Evolutionary conservation across 306 rosid genomes (phyloP), one percentile per base, ranked within the genome.

Genomic region (Cicer bijugum): DNA sequence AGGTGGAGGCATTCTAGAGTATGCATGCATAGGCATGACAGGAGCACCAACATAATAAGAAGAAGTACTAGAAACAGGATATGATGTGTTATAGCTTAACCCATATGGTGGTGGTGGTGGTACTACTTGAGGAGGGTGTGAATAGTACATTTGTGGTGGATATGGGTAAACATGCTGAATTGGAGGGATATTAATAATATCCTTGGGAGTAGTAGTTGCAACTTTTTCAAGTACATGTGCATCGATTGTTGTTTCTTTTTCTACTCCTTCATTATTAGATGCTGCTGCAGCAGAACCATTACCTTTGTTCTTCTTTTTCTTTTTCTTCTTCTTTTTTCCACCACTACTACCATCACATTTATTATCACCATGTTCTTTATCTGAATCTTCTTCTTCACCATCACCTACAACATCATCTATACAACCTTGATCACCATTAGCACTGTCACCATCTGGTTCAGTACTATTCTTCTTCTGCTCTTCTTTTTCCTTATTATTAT

Each of bases 221-320:
- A 44, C 8, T 44, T 76, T 80, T 33, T 81, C 78, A 58, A 52
- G 44, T 8, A 43, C 74, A 0, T 50, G 65, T 66, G 47, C 78
- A 28, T 79, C 87, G 7, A 61, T 65, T 7, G 28, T 63, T 63
- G 33, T 70, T 40, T 70, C 81, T 55, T 64, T 83, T 71, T 78
- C 80, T 28, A 28, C 0, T 43, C 76, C 84, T 71, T 79, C 82
- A 46, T 65, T 85, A 48, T 68, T 84, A 17, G 33, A 15, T 15
- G 78, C 64, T 64, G 69, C 16, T 45, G 64, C 2, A 47, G 9
- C 14, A 52, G 86, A 48, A 60, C 70, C 81, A 65, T 28, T 70
- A 5, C 82, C 82, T 70, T 87, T 90, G 78, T 86, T 87, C 85
- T 90, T 93, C 68, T 89, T 92, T 76, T 89, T 91, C 9, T 89